Base-by-base conservation (phyloP, 257 asterid genomes). In the Nicotiana undulata region DNA sequence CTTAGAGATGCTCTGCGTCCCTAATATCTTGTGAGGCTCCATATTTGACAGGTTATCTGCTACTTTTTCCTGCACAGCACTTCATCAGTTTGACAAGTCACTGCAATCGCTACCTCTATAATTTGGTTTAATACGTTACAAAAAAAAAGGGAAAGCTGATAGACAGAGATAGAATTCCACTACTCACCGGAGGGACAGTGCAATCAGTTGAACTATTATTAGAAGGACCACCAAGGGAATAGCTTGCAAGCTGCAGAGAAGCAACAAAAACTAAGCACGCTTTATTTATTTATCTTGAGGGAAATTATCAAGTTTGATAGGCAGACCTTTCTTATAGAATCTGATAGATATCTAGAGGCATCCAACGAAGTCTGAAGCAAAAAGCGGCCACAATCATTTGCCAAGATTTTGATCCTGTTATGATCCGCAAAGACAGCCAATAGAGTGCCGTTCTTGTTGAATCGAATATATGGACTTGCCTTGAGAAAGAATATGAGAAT, bases 331-430 rank as follows among this genome's bases (percentile, higher is more conserved):
- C 78, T 26, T 55, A 77, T 79, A 32, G 90, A 75, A 55, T 88
- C 88, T 0, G 86, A 75, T 16, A 84, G 72, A 80, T 17, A 72
- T 85, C 58, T 83, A 59, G 86, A 70, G 28, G 89, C 76, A 84
- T 82, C 87, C 77, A 46, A 52, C 12, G 85, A 83, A 80, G 81
- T 68, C 70, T 81, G 92, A 83, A 93, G 89, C 91, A 88, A 68
- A 81, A 74, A 80, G 64, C 60, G 81, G 34, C 94, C 92, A 56
- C 17, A 61, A 34, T 87, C 89, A 66, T 89, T 89, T 44, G 88
- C 95, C 88, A 93, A 89, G 85, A 93, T 89, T 88, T 92, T 92
- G 80, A 92, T 87, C 86, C 63, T 85, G 81, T 86, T 81, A 49
- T 82, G 60, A 61, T 85, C 85, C 68, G 92, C 89, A 79, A 81